Evolutionary conservation across 805 yeast species (phyloP).

Genomic region (Wilhelminamyces savonicus): DNA sequence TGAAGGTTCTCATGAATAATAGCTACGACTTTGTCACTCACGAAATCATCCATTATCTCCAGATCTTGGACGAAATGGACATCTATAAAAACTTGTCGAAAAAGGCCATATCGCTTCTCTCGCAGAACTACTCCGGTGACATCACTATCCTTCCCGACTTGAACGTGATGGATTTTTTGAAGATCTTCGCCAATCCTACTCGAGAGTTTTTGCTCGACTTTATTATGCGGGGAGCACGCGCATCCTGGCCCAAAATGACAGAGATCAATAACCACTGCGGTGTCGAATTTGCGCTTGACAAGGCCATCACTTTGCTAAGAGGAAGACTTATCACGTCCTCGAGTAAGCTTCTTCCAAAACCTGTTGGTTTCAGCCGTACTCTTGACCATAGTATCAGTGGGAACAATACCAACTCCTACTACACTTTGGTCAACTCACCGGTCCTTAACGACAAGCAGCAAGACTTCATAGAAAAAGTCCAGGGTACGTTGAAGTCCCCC

Average conservation of each 20-base stretch:
- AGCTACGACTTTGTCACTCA: constrained; percentile 54
- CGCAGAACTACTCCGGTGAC: constrained; percentile 90
- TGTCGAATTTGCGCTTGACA: constrained; percentile 80
- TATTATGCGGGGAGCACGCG: constrained; percentile 76
- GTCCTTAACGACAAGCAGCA: constrained; percentile 5
- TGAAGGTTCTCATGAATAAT: constrained; percentile 47
- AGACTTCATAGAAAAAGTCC: too few relatives aligned
- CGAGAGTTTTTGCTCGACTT: constrained; percentile 66
- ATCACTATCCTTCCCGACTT: constrained; percentile 86
- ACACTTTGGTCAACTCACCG: constrained; percentile 18
- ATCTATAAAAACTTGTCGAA: constrained; percentile 66
- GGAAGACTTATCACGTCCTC: constrained; percentile 47
- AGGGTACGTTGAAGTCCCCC: too few relatives aligned
- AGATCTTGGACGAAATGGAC: constrained; percentile 70
- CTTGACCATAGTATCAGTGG: too few relatives aligned
- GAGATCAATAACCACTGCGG: constrained; percentile 86
- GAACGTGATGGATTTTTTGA: constrained; percentile 49
- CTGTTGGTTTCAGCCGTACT: too few relatives aligned
- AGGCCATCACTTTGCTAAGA: constrained; percentile 62
- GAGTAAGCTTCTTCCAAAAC: constrained; percentile 5
- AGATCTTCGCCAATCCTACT: constrained; percentile 74
- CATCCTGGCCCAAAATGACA: constrained; percentile 90
- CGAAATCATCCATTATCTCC: constrained; percentile 75
- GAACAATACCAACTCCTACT: neutral
- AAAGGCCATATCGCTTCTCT: constrained; percentile 65